phyloP scores from a whole-genome alignment of 495 filamentous ascomycete species.

The Tuber melanosporum region DNA sequence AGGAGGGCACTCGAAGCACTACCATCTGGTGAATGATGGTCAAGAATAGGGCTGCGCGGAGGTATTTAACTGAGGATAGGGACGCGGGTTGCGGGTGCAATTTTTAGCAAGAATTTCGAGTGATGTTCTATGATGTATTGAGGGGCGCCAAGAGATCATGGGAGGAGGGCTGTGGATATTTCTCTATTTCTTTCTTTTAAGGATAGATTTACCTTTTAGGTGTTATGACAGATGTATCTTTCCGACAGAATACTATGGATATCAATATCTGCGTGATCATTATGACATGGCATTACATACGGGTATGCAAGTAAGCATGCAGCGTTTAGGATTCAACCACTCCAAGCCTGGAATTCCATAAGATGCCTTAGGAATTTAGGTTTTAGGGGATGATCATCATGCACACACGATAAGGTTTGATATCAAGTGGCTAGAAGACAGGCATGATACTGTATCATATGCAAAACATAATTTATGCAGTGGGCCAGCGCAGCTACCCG shows the following conservation, averaged over 20 bases:
- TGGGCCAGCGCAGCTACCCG: background rate
- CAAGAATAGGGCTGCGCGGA: background rate
- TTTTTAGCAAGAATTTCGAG: background rate
- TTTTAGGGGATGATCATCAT: background rate
- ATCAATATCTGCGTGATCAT: background rate
- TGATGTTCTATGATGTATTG: background rate
- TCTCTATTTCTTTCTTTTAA: background rate
- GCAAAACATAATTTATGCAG: background rate
- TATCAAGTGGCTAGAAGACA: background rate
- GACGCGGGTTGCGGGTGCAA: background rate
- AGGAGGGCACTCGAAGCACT: constrained; percentile 45
- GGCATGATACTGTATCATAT: no score
- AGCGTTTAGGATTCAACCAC: background rate
- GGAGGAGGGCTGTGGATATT: background rate
- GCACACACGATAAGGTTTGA: background rate
- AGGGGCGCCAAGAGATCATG: background rate
- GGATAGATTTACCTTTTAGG: background rate
- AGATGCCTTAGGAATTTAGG: background rate
- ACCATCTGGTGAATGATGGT: background rate
- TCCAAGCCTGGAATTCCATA: background rate
- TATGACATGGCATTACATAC: background rate
- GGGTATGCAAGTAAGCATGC: background rate
- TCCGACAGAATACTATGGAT: background rate
- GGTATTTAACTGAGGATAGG: background rate
- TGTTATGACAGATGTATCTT: background rate